phyloP scores from a whole-genome alignment of 2,329 filamentous ascomycete genomes.

The Aspergillus pseudoglaucus region DNA sequence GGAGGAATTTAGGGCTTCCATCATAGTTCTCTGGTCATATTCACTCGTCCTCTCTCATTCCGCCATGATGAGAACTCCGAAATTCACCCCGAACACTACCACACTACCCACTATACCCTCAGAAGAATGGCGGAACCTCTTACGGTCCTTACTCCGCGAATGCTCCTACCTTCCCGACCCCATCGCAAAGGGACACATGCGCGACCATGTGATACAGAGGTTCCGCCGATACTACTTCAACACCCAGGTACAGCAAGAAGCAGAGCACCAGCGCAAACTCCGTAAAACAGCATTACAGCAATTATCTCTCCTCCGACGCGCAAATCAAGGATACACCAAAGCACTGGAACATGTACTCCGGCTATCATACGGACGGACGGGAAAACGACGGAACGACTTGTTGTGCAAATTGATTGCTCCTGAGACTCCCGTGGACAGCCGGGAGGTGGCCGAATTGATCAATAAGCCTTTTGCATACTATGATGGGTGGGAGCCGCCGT shows the following conservation, averaged over 20 bases:
- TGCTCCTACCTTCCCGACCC: slow-evolving; percentile 56
- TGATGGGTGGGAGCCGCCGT: slow-evolving; percentile 31
- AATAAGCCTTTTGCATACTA: slow-evolving; percentile 13
- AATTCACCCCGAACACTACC: background rate
- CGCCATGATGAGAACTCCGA: background rate
- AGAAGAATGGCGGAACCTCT: slow-evolving; percentile 39
- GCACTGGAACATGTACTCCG: slow-evolving; percentile 48
- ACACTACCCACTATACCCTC: slow-evolving; percentile 7
- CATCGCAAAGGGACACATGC: slow-evolving; percentile 46
- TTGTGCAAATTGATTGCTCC: slow-evolving; percentile 29
- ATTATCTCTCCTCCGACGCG: slow-evolving; percentile 43
- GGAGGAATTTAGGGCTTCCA: background rate
- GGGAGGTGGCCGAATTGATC: slow-evolving; percentile 14
- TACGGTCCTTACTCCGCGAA: slow-evolving; percentile 54
- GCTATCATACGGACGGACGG: slow-evolving; percentile 52
- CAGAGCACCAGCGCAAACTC: slow-evolving; percentile 14
- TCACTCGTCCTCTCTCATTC: background rate
- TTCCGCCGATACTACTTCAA: slow-evolving; percentile 40
- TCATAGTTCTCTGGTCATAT: background rate
- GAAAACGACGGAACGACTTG: slow-evolving; percentile 46
- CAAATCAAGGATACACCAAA: slow-evolving; percentile 50
- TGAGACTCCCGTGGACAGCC: slow-evolving; percentile 17
- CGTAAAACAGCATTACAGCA: slow-evolving; percentile 26
- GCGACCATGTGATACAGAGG: slow-evolving; percentile 41
- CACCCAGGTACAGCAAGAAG: slow-evolving; percentile 11